These are phyloP conservation scores for Hirsutella thompsonii DNA, from an alignment of 2,329 filamentous ascomycete genomes.

Conservation along the genomic window DNA sequence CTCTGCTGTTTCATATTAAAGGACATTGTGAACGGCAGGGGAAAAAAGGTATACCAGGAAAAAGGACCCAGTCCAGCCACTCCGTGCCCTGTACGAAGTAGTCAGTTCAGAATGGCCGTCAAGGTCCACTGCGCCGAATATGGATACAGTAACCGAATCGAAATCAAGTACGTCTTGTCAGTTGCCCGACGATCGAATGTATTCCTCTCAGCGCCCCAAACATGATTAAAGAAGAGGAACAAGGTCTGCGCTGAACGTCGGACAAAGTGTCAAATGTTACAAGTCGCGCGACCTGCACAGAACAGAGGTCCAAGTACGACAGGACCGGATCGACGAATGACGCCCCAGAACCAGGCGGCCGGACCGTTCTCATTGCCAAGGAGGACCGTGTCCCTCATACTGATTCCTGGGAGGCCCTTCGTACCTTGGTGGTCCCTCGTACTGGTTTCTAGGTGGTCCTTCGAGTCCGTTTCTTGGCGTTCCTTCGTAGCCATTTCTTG, in stretches of 20 bases:
- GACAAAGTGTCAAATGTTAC: not conserved
- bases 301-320: too few species aligned
- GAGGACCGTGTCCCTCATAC: conserved; percentile 7
- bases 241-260: not conserved
- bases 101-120: not conserved
- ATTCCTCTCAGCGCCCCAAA: conserved; percentile 4
- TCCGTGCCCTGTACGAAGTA: too few species aligned
- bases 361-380: conserved; percentile 1
- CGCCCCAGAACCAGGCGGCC: too few species aligned
- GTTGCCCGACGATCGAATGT: conserved; percentile 8
- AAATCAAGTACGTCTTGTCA: conserved; percentile 4
- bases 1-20: not conserved
- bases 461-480: too few species aligned
- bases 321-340: too few species aligned
- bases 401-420: conserved; percentile 11
- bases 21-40: not conserved
- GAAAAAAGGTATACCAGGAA: not conserved
- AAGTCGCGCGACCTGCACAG: not conserved
- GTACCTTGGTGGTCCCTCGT: too few species aligned
- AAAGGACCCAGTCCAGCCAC: not conserved
- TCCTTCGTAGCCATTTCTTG: too few species aligned
- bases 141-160: conserved; percentile 1
- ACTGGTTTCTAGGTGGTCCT: too few species aligned
- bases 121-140: not conserved
- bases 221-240: not conserved